Evolutionary conservation across 345 rosid species (phyloP).

Genomic region (Euclidium syriacum): DNA sequence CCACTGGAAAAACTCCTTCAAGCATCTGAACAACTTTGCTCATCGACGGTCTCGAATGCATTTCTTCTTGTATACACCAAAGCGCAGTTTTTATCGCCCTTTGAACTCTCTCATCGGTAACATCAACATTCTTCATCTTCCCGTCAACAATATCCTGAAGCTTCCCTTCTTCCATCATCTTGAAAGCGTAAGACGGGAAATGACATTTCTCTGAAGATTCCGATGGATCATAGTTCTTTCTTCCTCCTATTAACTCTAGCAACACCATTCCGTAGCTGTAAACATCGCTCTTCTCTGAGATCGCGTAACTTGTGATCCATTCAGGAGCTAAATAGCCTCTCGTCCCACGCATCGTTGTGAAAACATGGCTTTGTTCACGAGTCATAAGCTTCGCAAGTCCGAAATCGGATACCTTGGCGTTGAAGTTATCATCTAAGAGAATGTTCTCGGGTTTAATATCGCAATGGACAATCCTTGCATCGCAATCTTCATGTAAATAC

Average conservation of each 20-base stretch:
- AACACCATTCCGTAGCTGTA: conserved; percentile 89
- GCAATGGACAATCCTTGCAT: conserved; percentile 73
- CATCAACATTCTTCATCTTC: conserved; percentile 36
- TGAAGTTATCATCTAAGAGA: conserved; percentile 68
- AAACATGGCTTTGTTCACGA: conserved; percentile 87
- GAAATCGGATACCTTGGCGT: conserved; percentile 90
- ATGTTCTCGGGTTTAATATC: conserved; percentile 95
- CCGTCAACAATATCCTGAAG: conserved; percentile 62
- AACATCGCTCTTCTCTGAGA: conserved; percentile 92
- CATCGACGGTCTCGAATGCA: conserved; percentile 77
- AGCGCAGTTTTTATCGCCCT: conserved; percentile 68
- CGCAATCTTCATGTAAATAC: conserved; percentile 88
- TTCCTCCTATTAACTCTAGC: conserved; percentile 82
- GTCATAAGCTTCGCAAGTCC: conserved; percentile 92
- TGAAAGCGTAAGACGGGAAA: conserved; percentile 84
- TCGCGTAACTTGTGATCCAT: conserved; percentile 91
- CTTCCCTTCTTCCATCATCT: conserved; percentile 89
- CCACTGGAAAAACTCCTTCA: conserved; percentile 65
- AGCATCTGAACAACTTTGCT: conserved; percentile 90
- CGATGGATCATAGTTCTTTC: conserved; percentile 61
- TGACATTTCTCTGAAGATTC: conserved; percentile 72
- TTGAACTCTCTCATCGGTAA: conserved; percentile 42
- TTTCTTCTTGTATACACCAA: conserved; percentile 96
- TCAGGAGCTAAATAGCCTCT: conserved; percentile 94
- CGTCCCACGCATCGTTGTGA: conserved; percentile 87